Evolutionary conservation across 139 green algal genomes (phyloP).

Genomic region (Picochlorum sp.): DNA sequence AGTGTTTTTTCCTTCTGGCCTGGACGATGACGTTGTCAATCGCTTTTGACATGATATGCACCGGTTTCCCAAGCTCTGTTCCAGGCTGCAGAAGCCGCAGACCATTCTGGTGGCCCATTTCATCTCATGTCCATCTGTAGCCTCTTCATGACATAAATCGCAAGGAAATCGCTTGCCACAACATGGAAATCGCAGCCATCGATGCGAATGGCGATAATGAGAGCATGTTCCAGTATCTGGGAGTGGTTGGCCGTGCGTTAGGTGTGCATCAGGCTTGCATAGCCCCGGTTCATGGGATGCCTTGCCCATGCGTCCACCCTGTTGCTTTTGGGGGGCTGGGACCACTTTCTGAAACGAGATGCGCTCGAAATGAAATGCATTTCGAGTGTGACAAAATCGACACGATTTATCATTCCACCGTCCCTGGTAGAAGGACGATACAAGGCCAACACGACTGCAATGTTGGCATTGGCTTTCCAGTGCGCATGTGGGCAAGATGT

Average conservation of each 20-base stretch:
- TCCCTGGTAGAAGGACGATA: slow-evolving; percentile 13
- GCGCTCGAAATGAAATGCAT: slow-evolving; percentile 16
- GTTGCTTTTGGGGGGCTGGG: neutral
- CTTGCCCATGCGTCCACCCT: neutral
- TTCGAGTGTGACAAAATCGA: slow-evolving; percentile 7
- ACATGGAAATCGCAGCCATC: slow-evolving; percentile 71
- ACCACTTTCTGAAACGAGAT: slow-evolving; percentile 1
- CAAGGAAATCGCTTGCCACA: slow-evolving; percentile 49
- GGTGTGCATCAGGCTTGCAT: neutral
- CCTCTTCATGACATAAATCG: slow-evolving; percentile 41
- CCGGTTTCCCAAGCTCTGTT: slow-evolving; percentile 24
- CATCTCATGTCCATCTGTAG: slow-evolving; percentile 35
- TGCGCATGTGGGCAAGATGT: slow-evolving; percentile 32
- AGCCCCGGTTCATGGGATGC: neutral
- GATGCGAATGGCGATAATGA: slow-evolving; percentile 64
- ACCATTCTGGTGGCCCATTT: slow-evolving; percentile 40
- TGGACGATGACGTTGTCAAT: slow-evolving; percentile 24
- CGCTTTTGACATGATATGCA: slow-evolving; percentile 37
- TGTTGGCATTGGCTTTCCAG: slow-evolving; percentile 34
- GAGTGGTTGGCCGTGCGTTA: slow-evolving; percentile 34
- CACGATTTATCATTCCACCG: slow-evolving; percentile 21
- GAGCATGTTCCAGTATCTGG: slow-evolving; percentile 52
- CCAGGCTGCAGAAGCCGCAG: slow-evolving; percentile 32
- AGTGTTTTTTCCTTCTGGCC: slow-evolving; percentile 22
- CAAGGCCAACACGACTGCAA: slow-evolving; percentile 18